Evolutionary conservation across 495 filamentous ascomycete species (phyloP).

Genomic region (Hypoxylon fragiforme): DNA sequence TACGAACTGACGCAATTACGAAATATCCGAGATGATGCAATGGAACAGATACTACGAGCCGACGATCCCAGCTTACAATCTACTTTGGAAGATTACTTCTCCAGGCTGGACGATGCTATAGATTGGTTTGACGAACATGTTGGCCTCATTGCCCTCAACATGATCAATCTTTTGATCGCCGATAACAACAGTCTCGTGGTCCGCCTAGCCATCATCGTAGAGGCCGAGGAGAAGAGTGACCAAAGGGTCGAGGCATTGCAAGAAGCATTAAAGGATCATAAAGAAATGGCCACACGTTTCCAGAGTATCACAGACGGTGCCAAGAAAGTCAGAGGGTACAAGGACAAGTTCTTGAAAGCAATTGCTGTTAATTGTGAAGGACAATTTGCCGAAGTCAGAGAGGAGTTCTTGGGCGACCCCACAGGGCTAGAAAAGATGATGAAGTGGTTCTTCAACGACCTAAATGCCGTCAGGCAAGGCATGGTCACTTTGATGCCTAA

Average conservation of each 20-base stretch:
- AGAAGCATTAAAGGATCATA: constrained; percentile 91
- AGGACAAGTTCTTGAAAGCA: constrained; percentile 85
- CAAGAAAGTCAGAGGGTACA: constrained; percentile 91
- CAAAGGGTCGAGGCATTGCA: constrained; percentile 86
- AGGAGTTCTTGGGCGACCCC: constrained; percentile 79
- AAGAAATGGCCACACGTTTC: constrained; percentile 88
- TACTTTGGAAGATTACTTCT: constrained; percentile 87
- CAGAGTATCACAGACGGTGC: constrained; percentile 91
- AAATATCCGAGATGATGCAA: constrained; percentile 92
- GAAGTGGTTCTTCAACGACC: constrained; percentile 96
- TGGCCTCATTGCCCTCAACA: constrained; percentile 80
- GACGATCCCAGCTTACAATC: constrained; percentile 71
- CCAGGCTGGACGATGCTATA: constrained; percentile 81
- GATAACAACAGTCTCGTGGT: constrained; percentile 90
- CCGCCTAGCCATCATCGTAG: constrained; percentile 84
- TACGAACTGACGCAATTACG: constrained; percentile 88
- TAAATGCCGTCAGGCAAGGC: constrained; percentile 86
- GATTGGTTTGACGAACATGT: constrained; percentile 96
- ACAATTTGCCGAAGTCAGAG: constrained; percentile 73
- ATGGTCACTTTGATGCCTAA: constrained; percentile 90
- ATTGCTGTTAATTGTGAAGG: constrained; percentile 72
- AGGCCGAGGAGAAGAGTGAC: constrained; percentile 95
- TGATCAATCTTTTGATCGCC: constrained; percentile 80
- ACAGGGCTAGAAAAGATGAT: constrained; percentile 81
- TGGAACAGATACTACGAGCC: constrained; percentile 85